These are phyloP conservation scores for Diaporthe ilicicola DNA, from an alignment of 2,329 filamentous ascomycete genomes.

Conservation along the genomic window DNA sequence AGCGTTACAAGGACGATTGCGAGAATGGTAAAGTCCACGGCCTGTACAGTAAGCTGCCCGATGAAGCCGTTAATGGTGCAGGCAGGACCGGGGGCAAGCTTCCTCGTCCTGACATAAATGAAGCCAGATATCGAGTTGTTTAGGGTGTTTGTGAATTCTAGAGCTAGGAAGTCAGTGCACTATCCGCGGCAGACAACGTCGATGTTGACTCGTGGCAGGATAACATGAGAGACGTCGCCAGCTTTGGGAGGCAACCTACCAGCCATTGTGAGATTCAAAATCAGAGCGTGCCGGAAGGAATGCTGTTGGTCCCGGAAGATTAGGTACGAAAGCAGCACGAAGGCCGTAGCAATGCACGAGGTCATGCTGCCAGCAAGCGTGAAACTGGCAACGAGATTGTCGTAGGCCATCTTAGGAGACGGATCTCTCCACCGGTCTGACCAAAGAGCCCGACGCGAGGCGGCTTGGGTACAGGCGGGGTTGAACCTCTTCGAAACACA, in stretches of 20 bases:
- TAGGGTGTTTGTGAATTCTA: conserved; percentile 51
- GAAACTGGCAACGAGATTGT: conserved; percentile 22
- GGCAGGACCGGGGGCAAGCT: conserved; percentile 42
- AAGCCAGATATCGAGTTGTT: conserved; percentile 53
- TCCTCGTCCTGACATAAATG: conserved; percentile 41
- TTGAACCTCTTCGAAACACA: not conserved
- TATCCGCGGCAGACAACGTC: too few species aligned
- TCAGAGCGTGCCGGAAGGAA: conserved; percentile 38
- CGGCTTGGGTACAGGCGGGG: not conserved
- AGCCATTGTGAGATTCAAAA: conserved; percentile 37
- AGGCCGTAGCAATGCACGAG: conserved; percentile 31
- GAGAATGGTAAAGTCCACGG: conserved; percentile 52
- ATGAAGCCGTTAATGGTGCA: conserved; percentile 54
- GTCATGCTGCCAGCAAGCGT: conserved; percentile 34
- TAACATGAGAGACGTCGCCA: not conserved
- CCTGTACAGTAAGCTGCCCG: conserved; percentile 55
- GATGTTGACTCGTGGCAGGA: not conserved
- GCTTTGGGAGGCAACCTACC: conserved; percentile 27
- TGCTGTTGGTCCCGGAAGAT: conserved; percentile 31
- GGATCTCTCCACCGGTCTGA: not conserved
- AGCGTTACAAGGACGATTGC: conserved; percentile 49
- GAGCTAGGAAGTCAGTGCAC: not conserved
- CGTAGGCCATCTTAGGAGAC: conserved; percentile 21
- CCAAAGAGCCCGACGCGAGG: not conserved
- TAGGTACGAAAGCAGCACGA: conserved; percentile 32